phyloP scores from a whole-genome alignment of 768 basidiomycete genomes.

The Lactifluus hygrophoroides region DNA sequence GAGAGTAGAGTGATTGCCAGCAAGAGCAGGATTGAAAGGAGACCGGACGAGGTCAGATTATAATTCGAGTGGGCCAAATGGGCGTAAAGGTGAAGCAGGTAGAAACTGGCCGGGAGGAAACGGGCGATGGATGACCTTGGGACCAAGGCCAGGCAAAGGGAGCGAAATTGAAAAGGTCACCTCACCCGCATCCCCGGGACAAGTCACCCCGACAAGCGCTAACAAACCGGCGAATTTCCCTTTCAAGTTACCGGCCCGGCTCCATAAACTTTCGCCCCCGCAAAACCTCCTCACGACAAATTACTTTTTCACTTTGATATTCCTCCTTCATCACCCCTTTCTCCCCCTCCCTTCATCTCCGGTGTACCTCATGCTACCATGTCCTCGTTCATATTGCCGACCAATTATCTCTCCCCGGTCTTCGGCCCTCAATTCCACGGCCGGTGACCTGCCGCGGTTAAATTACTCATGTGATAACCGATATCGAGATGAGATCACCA shows the following conservation, averaged over 20 bases:
- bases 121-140: too few relatives aligned
- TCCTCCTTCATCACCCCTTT: neutral
- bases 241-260: slow-evolving; percentile 19
- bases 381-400: neutral
- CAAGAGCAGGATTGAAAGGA: neutral
- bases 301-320: too few relatives aligned
- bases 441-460: slow-evolving; percentile 4
- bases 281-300: neutral
- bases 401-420: neutral
- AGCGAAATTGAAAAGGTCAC: neutral
- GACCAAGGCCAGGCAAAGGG: neutral
- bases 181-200: neutral
- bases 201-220: slow-evolving; percentile 1
- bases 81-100: neutral
- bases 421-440: slow-evolving; percentile 13
- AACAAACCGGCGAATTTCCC: slow-evolving; percentile 18
- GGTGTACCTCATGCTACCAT: neutral
- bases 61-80: neutral
- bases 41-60: neutral
- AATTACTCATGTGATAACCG: slow-evolving; percentile 2
- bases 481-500: slow-evolving; percentile 5
- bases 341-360: neutral
- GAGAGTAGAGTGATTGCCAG: slow-evolving; percentile 1
- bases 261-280: slow-evolving; percentile 7
- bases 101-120: neutral